Conservation (phyloP, 1,284 basidiomycete genomes). For the Microbotryomycetes sp. region DNA sequence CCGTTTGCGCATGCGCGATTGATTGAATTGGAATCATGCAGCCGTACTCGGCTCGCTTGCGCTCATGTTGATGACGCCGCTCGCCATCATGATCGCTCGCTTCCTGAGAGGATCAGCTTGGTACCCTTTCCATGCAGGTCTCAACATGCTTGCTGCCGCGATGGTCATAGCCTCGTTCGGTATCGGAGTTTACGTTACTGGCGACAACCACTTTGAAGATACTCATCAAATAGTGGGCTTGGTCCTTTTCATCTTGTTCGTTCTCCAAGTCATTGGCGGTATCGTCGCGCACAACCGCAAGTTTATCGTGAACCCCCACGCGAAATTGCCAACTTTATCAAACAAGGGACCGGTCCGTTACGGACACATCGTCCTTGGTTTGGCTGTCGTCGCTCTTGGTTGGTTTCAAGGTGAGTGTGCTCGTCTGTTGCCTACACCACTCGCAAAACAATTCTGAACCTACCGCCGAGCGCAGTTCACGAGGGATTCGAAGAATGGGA, state of each 20-base stretch:
- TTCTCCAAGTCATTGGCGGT: conserved; percentile 15
- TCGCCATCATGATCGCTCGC: conserved; percentile 18
- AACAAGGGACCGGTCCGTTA: conserved; percentile 9
- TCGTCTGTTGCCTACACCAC: no score
- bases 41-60: conserved; percentile 56
- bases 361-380: conserved; percentile 16
- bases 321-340: conserved; percentile 10
- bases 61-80: conserved; percentile 15
- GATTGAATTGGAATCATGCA: no score
- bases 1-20: no score
- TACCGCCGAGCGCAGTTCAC: background rate
- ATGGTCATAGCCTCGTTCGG: conserved; percentile 12
- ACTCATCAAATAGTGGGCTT: conserved; percentile 18
- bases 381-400: conserved; percentile 8
- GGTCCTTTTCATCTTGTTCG: conserved; percentile 16
- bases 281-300: conserved; percentile 5
- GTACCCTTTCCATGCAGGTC: conserved; percentile 9
- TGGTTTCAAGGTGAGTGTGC: conserved; percentile 5
- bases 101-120: conserved; percentile 12
- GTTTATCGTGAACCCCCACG: background rate
- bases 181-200: background rate
- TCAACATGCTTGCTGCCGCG: conserved; percentile 4
- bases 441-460: no score
- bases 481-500: conserved; percentile 16
- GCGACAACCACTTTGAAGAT: conserved; percentile 1